phyloP scores from a whole-genome alignment of 345 rosid species.

The Acer negundo region DNA sequence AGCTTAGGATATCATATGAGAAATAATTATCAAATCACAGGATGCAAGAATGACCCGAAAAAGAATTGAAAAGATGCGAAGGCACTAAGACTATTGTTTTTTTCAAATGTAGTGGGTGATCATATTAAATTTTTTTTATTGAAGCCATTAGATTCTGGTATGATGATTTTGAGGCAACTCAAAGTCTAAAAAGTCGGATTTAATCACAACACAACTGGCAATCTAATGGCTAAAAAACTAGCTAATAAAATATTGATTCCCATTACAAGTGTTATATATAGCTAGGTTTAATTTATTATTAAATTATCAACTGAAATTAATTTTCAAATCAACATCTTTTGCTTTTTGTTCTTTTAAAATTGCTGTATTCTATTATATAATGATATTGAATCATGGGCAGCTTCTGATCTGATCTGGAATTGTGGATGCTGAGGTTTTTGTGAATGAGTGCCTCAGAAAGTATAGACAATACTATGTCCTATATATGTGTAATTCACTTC shows the following conservation, averaged over 20 bases:
- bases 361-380: not conserved
- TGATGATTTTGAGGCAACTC: slow-evolving; percentile 18
- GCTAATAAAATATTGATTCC: not conserved
- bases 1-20: not conserved
- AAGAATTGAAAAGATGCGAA: slow-evolving; percentile 10
- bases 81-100: slow-evolving; percentile 3
- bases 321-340: slow-evolving; percentile 13
- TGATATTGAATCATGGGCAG: slow-evolving; percentile 19
- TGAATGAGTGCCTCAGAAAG: slow-evolving; percentile 45
- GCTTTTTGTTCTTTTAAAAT: not conserved
- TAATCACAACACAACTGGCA: not conserved
- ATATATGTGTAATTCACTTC: slow-evolving; percentile 31
- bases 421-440: slow-evolving; percentile 1
- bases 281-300: slow-evolving; percentile 3
- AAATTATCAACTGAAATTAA: not conserved
- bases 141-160: slow-evolving; percentile 9
- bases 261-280: not conserved
- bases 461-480: slow-evolving; percentile 35
- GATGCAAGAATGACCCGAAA: slow-evolving; percentile 6
- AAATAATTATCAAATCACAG: slow-evolving; percentile 19
- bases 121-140: not conserved
- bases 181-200: not conserved
- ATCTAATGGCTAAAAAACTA: not conserved
- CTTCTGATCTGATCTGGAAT: slow-evolving; percentile 13
- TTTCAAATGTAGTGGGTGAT: not conserved